These are phyloP conservation scores for Thraustochytrium striatum DNA, from an alignment of 352 stramenopile genomes.

Conservation along the genomic window DNA sequence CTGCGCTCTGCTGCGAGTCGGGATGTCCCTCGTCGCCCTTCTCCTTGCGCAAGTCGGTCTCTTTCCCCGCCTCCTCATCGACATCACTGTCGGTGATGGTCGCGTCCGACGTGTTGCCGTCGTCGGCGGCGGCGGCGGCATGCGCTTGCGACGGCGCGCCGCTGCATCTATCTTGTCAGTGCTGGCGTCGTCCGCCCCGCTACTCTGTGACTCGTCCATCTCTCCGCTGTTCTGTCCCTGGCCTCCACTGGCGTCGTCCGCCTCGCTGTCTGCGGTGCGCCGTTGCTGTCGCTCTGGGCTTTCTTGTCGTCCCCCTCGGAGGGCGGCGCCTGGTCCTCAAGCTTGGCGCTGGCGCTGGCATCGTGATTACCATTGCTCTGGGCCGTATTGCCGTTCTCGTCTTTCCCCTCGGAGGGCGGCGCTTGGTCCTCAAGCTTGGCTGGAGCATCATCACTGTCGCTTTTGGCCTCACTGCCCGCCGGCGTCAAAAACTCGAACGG, in stretches of 20 bases:
- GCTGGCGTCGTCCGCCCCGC: neutral
- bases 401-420: neutral
- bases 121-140: neutral
- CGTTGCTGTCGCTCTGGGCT: too few relatives aligned
- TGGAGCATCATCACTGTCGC: neutral
- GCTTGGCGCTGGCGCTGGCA: neutral
- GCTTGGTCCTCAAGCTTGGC: neutral
- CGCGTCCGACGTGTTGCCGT: neutral
- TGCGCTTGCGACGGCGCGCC: neutral
- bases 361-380: neutral
- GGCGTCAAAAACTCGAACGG: conserved; percentile 12
- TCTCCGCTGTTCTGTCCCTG: neutral
- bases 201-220: neutral
- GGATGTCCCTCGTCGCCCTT: neutral
- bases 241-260: neutral
- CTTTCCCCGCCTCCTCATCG: neutral
- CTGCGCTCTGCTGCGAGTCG: too few relatives aligned
- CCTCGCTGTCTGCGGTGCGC: too few relatives aligned
- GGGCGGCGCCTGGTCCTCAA: neutral
- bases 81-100: conserved; percentile 18
- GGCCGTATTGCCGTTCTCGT: neutral
- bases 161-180: neutral
- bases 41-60: neutral
- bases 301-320: neutral
- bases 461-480: neutral